Percentiles rank a stretch among this genome's conserved stretches.
These are phyloP conservation scores for Phialophora macrospora DNA, from an alignment of 2,329 filamentous ascomycete genomes.

Conservation along the genomic window DNA sequence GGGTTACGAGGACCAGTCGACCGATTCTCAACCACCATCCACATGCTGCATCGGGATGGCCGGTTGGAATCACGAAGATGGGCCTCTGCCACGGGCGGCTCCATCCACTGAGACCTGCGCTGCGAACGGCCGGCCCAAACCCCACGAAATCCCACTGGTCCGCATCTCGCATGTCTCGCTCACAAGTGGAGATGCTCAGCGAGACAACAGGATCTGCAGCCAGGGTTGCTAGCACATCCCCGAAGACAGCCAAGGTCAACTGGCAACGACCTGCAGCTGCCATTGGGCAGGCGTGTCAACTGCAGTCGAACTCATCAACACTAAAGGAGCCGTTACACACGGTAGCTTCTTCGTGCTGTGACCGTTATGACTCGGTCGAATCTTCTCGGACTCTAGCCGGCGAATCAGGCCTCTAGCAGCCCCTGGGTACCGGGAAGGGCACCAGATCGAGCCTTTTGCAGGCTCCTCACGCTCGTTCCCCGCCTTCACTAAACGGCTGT, in stretches of 20 bases:
- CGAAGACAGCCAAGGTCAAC: conserved; percentile 6
- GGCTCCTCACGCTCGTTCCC: conserved; percentile 15
- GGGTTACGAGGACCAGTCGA: background rate
- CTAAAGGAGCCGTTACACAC: conserved; percentile 20
- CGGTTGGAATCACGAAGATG: conserved; percentile 21
- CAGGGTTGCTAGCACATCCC: conserved; percentile 19
- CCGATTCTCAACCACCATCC: conserved; percentile 4
- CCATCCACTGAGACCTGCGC: background rate
- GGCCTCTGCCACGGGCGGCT: background rate
- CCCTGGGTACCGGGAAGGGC: background rate
- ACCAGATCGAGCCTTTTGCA: conserved; percentile 13
- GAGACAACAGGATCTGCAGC: conserved; percentile 26
- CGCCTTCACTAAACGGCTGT: conserved; percentile 19
- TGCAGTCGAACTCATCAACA: conserved; percentile 17
- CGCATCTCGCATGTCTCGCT: background rate
- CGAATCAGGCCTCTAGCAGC: conserved; percentile 14
- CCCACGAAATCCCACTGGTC: conserved; percentile 6
- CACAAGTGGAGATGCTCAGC: conserved; percentile 11
- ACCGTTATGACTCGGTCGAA: conserved; percentile 10
- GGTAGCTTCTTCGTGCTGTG: conserved; percentile 12
- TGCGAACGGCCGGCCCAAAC: background rate
- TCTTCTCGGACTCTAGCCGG: background rate
- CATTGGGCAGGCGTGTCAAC: conserved; percentile 18
- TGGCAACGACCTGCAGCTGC: conserved; percentile 5
- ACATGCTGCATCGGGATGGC: conserved; percentile 22